Evolutionary conservation across 495 filamentous ascomycete species (phyloP).

Genomic region (Venustampulla echinocandica): DNA sequence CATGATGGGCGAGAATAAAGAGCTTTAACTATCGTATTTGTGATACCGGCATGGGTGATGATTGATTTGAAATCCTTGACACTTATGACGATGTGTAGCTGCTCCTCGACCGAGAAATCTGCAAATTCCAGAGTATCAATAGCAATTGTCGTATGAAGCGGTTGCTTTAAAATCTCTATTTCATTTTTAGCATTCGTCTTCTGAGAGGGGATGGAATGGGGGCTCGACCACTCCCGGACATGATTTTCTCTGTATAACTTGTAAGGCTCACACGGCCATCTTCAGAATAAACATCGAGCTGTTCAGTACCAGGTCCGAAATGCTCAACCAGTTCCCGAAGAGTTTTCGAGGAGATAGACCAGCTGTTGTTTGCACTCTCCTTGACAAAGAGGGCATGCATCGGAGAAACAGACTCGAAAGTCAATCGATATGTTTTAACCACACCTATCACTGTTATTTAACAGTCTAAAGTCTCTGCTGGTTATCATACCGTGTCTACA

Average conservation of each 20-base stretch:
- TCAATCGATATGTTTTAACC: conserved; percentile 83
- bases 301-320: conserved; percentile 84
- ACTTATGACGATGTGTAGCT: conserved; percentile 77
- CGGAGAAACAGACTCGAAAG: conserved; percentile 73
- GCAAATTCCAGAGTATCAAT: conserved; percentile 84
- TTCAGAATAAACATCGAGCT: conserved; percentile 78
- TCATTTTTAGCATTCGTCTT: neutral
- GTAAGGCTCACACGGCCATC: conserved; percentile 67
- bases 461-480: too few relatives aligned
- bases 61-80: conserved; percentile 94
- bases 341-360: conserved; percentile 66
- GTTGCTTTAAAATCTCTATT: conserved; percentile 85
- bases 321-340: conserved; percentile 83
- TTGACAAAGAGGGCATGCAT: conserved; percentile 85
- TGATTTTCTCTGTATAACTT: conserved; percentile 89
- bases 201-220: neutral
- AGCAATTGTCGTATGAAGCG: conserved; percentile 84
- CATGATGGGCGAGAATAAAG: conserved; percentile 70
- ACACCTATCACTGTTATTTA: conserved; percentile 47
- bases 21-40: conserved; percentile 62
- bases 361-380: conserved; percentile 58
- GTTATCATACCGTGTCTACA: conserved; percentile 65
- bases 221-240: conserved; percentile 62
- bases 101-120: conserved; percentile 64
- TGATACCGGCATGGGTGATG: conserved; percentile 71